A percentile compares a stretch with the other conserved stretches of the same genome.
Conservation (phyloP, 805 yeast genomes). For the Jamesozyma lodderae region DNA sequence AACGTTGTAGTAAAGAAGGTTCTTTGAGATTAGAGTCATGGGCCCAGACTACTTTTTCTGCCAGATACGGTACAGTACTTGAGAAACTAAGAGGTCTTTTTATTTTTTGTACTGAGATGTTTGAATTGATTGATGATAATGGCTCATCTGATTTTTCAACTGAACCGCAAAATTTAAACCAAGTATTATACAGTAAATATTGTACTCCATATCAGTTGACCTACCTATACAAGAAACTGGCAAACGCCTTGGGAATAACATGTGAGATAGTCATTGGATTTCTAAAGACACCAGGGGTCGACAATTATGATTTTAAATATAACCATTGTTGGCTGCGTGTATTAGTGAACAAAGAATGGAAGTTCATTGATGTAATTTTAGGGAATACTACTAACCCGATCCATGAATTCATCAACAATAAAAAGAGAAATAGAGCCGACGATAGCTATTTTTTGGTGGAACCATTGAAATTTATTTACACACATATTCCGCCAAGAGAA, state of each 20-base stretch:
- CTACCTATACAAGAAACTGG: constrained; percentile 63
- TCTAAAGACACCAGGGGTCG: constrained; percentile 67
- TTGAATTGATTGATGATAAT: constrained; percentile 36
- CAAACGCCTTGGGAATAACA: constrained; percentile 59
- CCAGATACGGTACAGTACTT: constrained; percentile 42
- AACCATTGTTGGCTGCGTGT: constrained; percentile 90
- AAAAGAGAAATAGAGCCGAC: constrained; percentile 26
- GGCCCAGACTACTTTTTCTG: constrained; percentile 43
- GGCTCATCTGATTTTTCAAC: constrained; percentile 31
- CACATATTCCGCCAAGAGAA: constrained; percentile 76
- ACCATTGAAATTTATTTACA: constrained; percentile 67
- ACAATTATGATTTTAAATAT: constrained; percentile 35
- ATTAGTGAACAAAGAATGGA: constrained; percentile 64
- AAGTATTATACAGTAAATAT: constrained; percentile 38
- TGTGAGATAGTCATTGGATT: constrained; percentile 77
- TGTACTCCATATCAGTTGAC: constrained; percentile 69
- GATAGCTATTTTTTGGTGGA: constrained; percentile 66
- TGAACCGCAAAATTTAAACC: constrained; percentile 34
- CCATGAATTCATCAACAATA: constrained; percentile 33
- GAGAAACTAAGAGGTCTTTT: constrained; percentile 62
- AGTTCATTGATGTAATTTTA: constrained; percentile 64
- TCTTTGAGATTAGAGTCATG: constrained; percentile 46
- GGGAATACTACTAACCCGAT: constrained; percentile 52
- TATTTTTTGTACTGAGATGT: constrained; percentile 52
- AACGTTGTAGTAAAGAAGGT: constrained; percentile 31